Base-by-base conservation (phyloP, 176 grass and related monocot species). In the Guadua angustifolia region DNA sequence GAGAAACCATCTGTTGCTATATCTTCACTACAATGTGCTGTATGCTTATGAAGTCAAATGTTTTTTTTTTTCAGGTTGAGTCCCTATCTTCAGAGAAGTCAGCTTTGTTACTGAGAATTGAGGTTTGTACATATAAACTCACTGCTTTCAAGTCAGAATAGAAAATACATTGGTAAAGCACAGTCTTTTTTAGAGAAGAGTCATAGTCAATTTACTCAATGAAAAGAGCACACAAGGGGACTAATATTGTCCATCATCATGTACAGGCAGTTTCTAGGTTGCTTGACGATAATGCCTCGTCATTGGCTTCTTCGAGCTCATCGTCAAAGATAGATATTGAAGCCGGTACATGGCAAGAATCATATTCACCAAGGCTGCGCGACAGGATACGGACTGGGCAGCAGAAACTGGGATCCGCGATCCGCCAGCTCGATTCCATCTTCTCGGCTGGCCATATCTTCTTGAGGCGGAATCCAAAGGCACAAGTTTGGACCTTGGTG, bases 1-100 rank as follows among this genome's bases (percentile, higher is more conserved):
- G n/a, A 32, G 3, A 75, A 69, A 75, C 21, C 65, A 45, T 10
- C 15, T 29, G 22, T 64, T 63, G 71, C 40, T 76, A 14, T 70
- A 46, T 74, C 26, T 70, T 76, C 11, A 4, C 21, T 85, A 51
- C 16, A 17, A 12, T 85, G 14, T 69, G 52, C 7, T 9, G 36
- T 49, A 68, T 19, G 11, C 7, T 22, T 71, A 21, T 25, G 24
- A 61, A 69, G 17, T 14, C 6, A 55, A 83, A 42, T 11, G 9
- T 78, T 78, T 74, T 74, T 66, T 74, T 66, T 43, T 40, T 73
- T 62, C 63, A 95, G 93, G 93, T 93, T n/a, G 90, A 95, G 83
- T 87, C 93, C 18, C 90, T 95, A 38, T 92, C 93, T 75, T 95
- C 90, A 81, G 93, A 95, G 80, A 95, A 95, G 88, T 88, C 93